Conservation (phyloP, 2,329 filamentous ascomycete genomes). For the Lasiodiplodia hormozganensis region DNA sequence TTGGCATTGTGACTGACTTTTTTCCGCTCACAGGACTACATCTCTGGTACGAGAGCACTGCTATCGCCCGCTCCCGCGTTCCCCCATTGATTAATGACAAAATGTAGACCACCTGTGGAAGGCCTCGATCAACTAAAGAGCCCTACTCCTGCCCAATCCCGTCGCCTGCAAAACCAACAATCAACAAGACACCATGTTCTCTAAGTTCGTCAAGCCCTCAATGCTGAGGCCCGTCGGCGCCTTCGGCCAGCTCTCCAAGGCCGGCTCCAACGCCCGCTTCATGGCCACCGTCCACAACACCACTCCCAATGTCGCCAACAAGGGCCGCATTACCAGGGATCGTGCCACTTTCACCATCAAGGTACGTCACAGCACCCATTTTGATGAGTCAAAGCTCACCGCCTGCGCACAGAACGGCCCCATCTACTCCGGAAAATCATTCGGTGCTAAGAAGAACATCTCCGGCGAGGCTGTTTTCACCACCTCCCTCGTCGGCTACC, state of each 20-base stretch:
- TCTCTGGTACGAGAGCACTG: slow-evolving; percentile 60
- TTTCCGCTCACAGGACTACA: slow-evolving; percentile 62
- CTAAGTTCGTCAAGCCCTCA: slow-evolving; percentile 61
- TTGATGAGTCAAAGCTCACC: slow-evolving; percentile 21
- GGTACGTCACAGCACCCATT: slow-evolving; percentile 55
- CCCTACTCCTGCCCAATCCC: slow-evolving; percentile 33
- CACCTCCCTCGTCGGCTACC: slow-evolving; percentile 96
- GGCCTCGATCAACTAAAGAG: slow-evolving; percentile 66
- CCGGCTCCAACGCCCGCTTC: slow-evolving; percentile 55
- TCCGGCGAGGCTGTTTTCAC: slow-evolving; percentile 99
- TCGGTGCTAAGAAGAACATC: slow-evolving; percentile 95
- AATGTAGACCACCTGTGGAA: slow-evolving; percentile 70
- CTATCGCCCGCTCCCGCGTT: slow-evolving; percentile 30
- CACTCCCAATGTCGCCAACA: slow-evolving; percentile 65
- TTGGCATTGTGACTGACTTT: slow-evolving; percentile 43
- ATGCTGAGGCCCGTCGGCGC: slow-evolving; percentile 50
- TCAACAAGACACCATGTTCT: slow-evolving; percentile 55
- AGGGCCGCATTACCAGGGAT: slow-evolving; percentile 72
- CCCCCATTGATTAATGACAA: slow-evolving; percentile 35
- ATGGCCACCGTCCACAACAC: slow-evolving; percentile 73
- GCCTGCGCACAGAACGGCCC: slow-evolving; percentile 74
- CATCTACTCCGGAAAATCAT: slow-evolving; percentile 94
- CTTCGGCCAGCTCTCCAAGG: slow-evolving; percentile 56
- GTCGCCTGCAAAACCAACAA: slow-evolving; percentile 22
- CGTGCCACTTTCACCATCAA: slow-evolving; percentile 94